Evolutionary conservation across 2,329 filamentous ascomycete genomes (phyloP), one percentile per base, ranked within the genome.

Genomic region (Aureobasidium mangrovei): DNA sequence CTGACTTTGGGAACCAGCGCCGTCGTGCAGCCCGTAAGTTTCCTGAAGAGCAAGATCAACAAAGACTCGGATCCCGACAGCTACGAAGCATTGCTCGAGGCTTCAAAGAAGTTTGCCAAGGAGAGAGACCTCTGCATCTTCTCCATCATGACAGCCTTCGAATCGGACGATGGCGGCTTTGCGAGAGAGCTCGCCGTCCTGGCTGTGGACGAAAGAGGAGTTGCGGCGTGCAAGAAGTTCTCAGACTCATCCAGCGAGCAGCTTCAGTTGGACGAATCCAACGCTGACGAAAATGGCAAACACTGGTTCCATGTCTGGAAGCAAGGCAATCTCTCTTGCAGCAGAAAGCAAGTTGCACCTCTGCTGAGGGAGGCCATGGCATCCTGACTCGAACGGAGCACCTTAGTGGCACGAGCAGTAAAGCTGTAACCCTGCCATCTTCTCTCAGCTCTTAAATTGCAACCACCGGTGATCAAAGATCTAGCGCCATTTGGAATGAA

Each of bases 141-240:
- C 7, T 76, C 75, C 7, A 71, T 91, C 54, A 86, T 91, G 83
- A 88, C 86, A 1, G 80, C 80, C n/a, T 81, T 75, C 24, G 73
- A 76, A 26, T 66, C 71, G 3, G 71, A 75, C 0, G 70, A 69
- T 0, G 80, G 77, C 0, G 64, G 72, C 12, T 88, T 90, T 58
- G 72, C 74, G 59, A 73, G 88, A 48, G 81, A 93, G 63, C 65
- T 90, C 36, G 69, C 91, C 4, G 69, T 91, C 0, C 85, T 84
- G 79, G 83, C 77, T 0, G 63, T 81, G 1, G 77, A 73, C 28
- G 70, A 75, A 1, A 65, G 65, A 5, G 83, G 77, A 0, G 70
- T 72, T 0, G 61, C 67, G 3, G 80, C 78, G 1, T 77, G 78
- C 12, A 70, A 76, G 63, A 67, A 64, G 12, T 91, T 91, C 61